Evolutionary conservation across 2,329 filamentous ascomycete genomes (phyloP).

Genomic region (Cladosporium velox): DNA sequence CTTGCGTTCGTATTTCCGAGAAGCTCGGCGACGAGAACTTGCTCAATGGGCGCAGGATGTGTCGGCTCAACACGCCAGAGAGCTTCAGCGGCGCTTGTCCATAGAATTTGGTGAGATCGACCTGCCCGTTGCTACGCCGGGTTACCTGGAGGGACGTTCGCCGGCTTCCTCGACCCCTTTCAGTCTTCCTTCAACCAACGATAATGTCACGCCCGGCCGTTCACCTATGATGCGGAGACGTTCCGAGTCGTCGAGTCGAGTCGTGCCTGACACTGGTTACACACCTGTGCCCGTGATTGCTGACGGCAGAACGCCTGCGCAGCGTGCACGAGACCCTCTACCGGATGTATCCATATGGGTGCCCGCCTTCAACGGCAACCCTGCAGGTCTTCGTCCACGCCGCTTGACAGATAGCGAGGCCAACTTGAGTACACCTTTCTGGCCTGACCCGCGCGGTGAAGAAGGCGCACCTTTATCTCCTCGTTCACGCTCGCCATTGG

Average conservation of each 20-base stretch:
- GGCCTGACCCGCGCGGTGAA: not conserved
- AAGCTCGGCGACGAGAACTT: not conserved
- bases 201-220: not conserved
- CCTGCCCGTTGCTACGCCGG: not conserved
- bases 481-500: not conserved
- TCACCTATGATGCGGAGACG: not conserved
- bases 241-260: not conserved
- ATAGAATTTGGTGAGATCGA: conserved; percentile 9
- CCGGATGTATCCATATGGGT: not conserved
- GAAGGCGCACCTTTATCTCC: not conserved
- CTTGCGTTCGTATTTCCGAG: not conserved
- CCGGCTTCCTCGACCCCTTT: not conserved
- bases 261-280: not conserved
- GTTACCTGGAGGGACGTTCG: not conserved
- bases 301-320: conserved; percentile 9
- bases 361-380: conserved; percentile 2
- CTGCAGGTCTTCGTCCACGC: not conserved
- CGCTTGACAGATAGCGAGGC: not conserved
- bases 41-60: not conserved
- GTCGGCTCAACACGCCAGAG: not conserved
- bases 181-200: not conserved
- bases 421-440: not conserved
- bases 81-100: conserved; percentile 3
- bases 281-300: conserved; percentile 14
- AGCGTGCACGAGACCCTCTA: not conserved